Base-by-base conservation (phyloP, 257 asterid genomes). In the Scutellaria baicalensis region DNA sequence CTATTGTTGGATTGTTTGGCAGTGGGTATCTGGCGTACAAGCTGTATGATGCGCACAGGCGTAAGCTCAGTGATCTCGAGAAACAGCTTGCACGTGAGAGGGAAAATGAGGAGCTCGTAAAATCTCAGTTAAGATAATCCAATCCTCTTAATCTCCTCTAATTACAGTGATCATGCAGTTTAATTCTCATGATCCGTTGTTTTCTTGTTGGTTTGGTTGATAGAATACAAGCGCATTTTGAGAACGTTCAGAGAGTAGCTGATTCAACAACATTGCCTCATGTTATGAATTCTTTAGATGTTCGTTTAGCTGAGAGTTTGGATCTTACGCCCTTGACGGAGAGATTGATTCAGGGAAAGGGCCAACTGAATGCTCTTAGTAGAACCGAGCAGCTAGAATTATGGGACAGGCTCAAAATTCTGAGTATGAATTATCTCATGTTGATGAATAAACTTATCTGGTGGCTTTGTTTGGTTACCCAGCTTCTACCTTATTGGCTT, bases 231-330 rank as follows among this genome's bases (percentile, higher is more conserved):
- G 85, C 79, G 10, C 97, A 89, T 84, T 89, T 89, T 8, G 88
- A 84, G 86, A 85, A 78, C 75, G 81, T 89, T 65, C 97, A 89
- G 69, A 75, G 77, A 50, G 82, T 87, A 72, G 90, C 95, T 3
- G 90, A 85, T 77, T 80, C 95, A 56, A 83, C 93, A 14, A 85
- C 96, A 9, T 81, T 91, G 78, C 93, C 97, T 44, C 95, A 87
- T 76, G 95, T 83, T 31, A 89, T 89, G 91, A 74, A 79, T 70
- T 63, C 79, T 58, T 81, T 91, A 71, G 85, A 85, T 20, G 66
- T 54, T 74, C 87, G 81, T 43, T 77, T 92, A 71, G 82, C 85
- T 0, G 91, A 79, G 73, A 87, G 81, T 72, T 82, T 92, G 86
- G 94, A 92, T 74, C 85, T 92, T 60, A 56, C 77, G 2, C 89